Percentiles rank a stretch among this genome's conserved stretches.
These are phyloP conservation scores for Eucalyptus grandis DNA, from an alignment of 345 rosid species.

Conservation along the genomic window DNA sequence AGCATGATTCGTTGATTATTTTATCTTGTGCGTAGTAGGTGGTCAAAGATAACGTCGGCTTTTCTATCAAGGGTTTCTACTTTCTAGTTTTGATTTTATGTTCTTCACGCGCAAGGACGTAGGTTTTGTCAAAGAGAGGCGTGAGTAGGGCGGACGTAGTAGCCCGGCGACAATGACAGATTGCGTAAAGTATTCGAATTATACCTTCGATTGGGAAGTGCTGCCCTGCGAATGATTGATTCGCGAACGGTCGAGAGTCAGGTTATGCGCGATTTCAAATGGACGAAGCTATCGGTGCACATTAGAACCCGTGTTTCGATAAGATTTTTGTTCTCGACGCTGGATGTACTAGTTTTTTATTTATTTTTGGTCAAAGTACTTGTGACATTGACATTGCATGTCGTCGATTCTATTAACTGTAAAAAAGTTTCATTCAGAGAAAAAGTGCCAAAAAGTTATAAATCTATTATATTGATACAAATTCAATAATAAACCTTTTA, in stretches of 20 bases:
- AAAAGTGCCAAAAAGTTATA: too few relatives aligned
- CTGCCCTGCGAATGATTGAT: background rate
- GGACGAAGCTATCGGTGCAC: background rate
- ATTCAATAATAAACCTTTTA: too few relatives aligned
- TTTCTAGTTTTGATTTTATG: background rate
- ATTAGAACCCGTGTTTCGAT: background rate
- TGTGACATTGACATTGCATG: background rate
- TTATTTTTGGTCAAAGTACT: too few relatives aligned
- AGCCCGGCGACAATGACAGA: background rate
- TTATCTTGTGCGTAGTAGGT: background rate
- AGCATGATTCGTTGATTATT: background rate
- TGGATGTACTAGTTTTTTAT: background rate
- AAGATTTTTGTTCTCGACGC: background rate
- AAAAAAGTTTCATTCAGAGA: fast-evolving
- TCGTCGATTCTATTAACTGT: background rate
- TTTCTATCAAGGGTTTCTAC: background rate
- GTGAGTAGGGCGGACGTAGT: background rate
- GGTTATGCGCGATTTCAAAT: background rate
- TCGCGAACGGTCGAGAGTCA: background rate
- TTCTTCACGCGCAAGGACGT: background rate
- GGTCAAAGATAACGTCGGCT: background rate
- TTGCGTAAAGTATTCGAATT: background rate
- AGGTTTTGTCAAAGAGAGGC: background rate
- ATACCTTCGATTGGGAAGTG: background rate
- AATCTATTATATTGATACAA: fast-evolving